Percentiles rank a stretch among this genome's conserved stretches.
phyloP scores from a whole-genome alignment of 2,329 filamentous ascomycete genomes.

The Lecanoromycetidae sp. region DNA sequence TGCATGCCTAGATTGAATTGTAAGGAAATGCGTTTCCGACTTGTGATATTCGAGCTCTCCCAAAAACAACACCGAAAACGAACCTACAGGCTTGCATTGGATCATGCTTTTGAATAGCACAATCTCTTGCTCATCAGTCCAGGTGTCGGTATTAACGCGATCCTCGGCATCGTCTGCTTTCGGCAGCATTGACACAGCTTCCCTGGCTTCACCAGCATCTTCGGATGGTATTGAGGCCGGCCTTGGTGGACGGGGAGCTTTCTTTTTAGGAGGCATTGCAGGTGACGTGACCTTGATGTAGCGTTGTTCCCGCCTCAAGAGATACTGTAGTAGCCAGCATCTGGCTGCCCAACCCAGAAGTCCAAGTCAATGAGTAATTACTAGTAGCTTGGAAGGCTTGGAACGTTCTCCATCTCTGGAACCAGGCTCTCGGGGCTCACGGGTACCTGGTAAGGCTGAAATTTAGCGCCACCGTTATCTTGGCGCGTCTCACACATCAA shows the following conservation, averaged over 20 bases:
- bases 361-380: too few species aligned
- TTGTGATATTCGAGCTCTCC: slow-evolving; percentile 4
- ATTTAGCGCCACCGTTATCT: not conserved
- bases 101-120: slow-evolving; percentile 89
- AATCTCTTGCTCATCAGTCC: slow-evolving; percentile 92
- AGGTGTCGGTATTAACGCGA: slow-evolving; percentile 48
- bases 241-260: slow-evolving; percentile 9
- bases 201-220: slow-evolving; percentile 1
- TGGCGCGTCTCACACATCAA: not conserved
- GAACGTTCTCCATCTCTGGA: too few species aligned
- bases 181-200: not conserved
- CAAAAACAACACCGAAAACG: slow-evolving; percentile 21
- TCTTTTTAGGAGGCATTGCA: slow-evolving; percentile 17
- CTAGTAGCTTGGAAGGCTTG: too few species aligned
- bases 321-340: not conserved
- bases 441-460: not conserved
- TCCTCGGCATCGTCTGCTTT: not conserved
- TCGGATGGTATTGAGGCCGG: slow-evolving; percentile 7
- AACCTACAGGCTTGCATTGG: slow-evolving; percentile 90
- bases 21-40: slow-evolving; percentile 1
- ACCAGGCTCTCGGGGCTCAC: too few species aligned
- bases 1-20: slow-evolving; percentile 81
- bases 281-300: not conserved
- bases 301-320: not conserved
- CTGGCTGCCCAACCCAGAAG: too few species aligned